Base-by-base conservation (phyloP, 1,284 basidiomycete species). In the Trametes versicolor region DNA sequence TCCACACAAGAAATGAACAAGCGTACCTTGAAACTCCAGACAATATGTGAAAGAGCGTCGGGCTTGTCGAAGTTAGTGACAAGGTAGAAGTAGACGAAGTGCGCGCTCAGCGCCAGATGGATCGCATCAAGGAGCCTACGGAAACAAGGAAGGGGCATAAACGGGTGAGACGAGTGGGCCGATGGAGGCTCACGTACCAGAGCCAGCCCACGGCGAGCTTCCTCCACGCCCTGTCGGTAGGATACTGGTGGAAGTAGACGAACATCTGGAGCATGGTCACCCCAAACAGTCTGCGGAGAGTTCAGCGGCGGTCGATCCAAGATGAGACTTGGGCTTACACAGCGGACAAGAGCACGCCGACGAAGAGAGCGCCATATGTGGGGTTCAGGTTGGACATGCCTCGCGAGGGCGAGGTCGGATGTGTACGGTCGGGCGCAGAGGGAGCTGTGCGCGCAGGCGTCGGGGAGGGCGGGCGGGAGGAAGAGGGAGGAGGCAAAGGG, bases 221-320 rank as follows among this genome's bases (percentile, higher is more conserved):
- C 59, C 80, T 77, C 56, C 79, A 69, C 17, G 66, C 39, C 66
- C 73, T 73, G 65, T 83, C 82, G 19, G 75, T 70, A 1, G 74
- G 74, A 61, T 81, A 82, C 23, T 75, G 75, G 52, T 75, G 72
- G 56, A 75, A 82, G 70, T 82, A 83, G 17, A 79, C 70, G 66
- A 78, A 81, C 2, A 76, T 73, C 62, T 83, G 82, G 2, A 82
- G 74, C 58, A 77, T 76, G 4, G 80, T 80, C 34, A 80, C 71
- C 2, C 81, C 80, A 60, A 79, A 81, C 4, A 82, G 70, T n/a
- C 80, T 82, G 57, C n/a, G 2, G 10, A 12, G 41, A 8, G 19
- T 25, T 56, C 15, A 47, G 41, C n/a, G 19, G 19, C 9, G 27
- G n/a, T 5, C 1, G 4, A 32, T 3, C 29, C 29, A 8, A 32